Conservation (phyloP, 2,329 filamentous ascomycete species). For the Phyllosticta citriasiana region DNA sequence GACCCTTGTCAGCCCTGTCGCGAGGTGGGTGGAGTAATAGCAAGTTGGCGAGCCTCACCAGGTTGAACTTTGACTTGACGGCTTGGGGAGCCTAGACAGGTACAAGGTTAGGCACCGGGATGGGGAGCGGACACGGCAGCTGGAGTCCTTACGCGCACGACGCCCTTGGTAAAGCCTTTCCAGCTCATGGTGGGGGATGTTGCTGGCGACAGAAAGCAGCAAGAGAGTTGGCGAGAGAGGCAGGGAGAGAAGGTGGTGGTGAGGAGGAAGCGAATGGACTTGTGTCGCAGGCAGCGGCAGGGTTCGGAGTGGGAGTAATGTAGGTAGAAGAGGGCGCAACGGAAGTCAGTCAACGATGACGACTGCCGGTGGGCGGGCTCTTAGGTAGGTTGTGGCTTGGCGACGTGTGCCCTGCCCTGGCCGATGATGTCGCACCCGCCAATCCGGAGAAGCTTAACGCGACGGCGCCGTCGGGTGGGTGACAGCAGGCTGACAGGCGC, state of each 20-base stretch:
- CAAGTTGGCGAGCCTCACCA: constrained; percentile 36
- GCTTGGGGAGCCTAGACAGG: constrained; percentile 69
- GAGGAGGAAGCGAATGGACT: not conserved
- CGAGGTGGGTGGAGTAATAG: not conserved
- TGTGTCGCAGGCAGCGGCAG: not conserved
- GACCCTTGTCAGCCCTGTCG: constrained; percentile 11
- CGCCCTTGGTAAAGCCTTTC: constrained; percentile 87
- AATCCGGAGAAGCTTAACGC: not conserved
- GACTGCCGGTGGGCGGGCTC: not conserved
- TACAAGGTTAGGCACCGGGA: constrained; percentile 6
- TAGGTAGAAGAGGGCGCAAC: constrained; percentile 4
- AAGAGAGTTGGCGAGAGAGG: not conserved
- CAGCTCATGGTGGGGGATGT: constrained; percentile 63
- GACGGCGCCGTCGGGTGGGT: not conserved
- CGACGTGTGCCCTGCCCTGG: not conserved
- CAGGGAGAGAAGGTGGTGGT: not conserved
- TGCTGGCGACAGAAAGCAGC: not conserved
- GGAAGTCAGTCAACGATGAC: constrained; percentile 4
- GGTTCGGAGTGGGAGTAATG: not conserved
- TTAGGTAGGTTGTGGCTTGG: not conserved
- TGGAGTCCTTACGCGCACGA: constrained; percentile 58
- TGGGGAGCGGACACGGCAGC: not conserved
- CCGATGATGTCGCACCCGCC: not conserved
- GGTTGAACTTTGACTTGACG: constrained; percentile 85
- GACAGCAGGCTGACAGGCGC: not conserved